Percentiles rank a stretch among this genome's conserved stretches.
phyloP scores from a whole-genome alignment of 371 early-diverging fungal genomes.

The Mucor mucedo region DNA sequence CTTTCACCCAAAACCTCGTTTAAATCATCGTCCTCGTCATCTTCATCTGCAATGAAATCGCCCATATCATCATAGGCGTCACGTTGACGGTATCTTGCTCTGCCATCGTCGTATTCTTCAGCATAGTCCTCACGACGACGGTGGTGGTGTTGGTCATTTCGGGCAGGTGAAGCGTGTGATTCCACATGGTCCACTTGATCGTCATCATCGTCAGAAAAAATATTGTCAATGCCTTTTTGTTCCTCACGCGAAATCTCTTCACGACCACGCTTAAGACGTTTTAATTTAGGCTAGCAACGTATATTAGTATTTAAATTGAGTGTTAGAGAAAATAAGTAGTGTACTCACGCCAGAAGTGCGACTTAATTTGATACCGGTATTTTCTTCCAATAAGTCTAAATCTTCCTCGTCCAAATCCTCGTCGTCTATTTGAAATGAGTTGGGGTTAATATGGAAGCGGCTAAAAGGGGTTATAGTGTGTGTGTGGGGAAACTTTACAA shows the following conservation, averaged over 20 bases:
- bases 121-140: constrained; percentile 58
- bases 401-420: constrained; percentile 92
- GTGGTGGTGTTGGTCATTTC: constrained; percentile 1
- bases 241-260: constrained; percentile 48
- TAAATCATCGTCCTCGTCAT: constrained; percentile 60
- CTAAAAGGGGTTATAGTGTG: background rate
- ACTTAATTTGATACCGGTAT: constrained; percentile 71
- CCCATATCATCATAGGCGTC: constrained; percentile 65
- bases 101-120: constrained; percentile 38
- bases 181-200: constrained; percentile 42
- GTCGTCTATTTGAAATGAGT: constrained; percentile 26
- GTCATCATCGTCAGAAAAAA: constrained; percentile 67
- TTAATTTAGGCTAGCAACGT: constrained; percentile 56
- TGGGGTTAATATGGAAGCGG: background rate
- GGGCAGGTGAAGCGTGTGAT: constrained; percentile 29
- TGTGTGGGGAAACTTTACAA: constrained; percentile 29
- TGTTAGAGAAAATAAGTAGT: background rate
- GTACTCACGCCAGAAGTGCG: constrained; percentile 54
- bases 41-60: constrained; percentile 77
- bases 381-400: constrained; percentile 83
- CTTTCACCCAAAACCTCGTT: constrained; percentile 69
- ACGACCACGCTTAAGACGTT: constrained; percentile 75
- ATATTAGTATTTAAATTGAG: background rate
- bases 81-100: constrained; percentile 47
- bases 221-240: constrained; percentile 48